A percentile compares a stretch with the other conserved stretches of the same genome.
Evolutionary conservation across 441 rosid genomes (phyloP).

Genomic region (Eutrema salsugineum): DNA sequence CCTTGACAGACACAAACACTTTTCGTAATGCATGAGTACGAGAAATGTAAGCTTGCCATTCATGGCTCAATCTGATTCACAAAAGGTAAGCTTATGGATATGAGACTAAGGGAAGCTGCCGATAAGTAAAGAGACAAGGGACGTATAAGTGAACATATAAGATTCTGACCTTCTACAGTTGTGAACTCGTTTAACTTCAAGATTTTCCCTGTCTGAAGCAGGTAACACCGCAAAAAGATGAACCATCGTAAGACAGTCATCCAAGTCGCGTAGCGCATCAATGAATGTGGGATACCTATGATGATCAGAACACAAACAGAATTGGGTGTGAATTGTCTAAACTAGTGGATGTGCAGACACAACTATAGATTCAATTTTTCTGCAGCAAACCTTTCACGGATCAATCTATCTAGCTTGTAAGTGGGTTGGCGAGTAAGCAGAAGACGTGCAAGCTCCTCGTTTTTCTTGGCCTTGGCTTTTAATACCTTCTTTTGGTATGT

Average conservation of each 20-base stretch:
- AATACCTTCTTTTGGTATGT: constrained; percentile 69
- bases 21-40: constrained; percentile 79
- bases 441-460: constrained; percentile 63
- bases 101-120: not conserved
- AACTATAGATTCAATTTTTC: not conserved
- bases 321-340: not conserved
- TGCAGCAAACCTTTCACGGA: constrained; percentile 66
- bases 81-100: not conserved
- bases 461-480: constrained; percentile 79
- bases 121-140: not conserved
- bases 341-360: not conserved
- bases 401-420: constrained; percentile 61
- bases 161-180: constrained; percentile 70
- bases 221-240: constrained; percentile 93
- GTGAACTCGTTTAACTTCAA: constrained; percentile 74
- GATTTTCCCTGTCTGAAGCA: constrained; percentile 72
- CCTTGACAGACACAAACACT: constrained; percentile 89
- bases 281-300: constrained; percentile 82
- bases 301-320: constrained; percentile 18
- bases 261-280: constrained; percentile 94
- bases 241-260: constrained; percentile 89
- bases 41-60: constrained; percentile 91
- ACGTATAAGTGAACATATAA: not conserved
- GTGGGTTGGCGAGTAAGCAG: constrained; percentile 68
- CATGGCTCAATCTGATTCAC: constrained; percentile 74